phyloP scores from a whole-genome alignment of 2,329 filamentous ascomycete genomes.

The Paecilomyces dactylethromorphus region DNA sequence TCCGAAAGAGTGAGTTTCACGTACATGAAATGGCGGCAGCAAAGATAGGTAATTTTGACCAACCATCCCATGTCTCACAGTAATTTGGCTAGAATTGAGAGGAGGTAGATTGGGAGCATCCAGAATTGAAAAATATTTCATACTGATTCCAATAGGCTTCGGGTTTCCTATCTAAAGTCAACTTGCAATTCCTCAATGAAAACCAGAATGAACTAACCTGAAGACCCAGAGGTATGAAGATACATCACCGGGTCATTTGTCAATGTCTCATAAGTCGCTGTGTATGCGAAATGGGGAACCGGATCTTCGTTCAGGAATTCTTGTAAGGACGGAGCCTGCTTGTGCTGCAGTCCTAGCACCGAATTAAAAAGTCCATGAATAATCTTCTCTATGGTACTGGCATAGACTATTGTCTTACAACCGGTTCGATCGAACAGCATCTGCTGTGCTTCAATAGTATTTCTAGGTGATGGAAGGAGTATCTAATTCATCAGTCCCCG shows the following conservation, averaged over 20 bases:
- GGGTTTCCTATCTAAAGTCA: constrained; percentile 4
- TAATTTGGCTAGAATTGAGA: neutral
- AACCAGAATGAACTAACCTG: constrained; percentile 1
- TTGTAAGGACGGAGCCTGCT: neutral
- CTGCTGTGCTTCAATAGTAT: constrained; percentile 7
- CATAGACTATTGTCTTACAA: constrained; percentile 4
- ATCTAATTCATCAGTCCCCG: neutral
- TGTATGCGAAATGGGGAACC: constrained; percentile 2
- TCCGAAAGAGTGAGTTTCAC: neutral
- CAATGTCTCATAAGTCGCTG: constrained; percentile 4
- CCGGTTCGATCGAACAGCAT: constrained; percentile 5
- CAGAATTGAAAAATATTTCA: constrained; percentile 1
- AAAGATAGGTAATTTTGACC: neutral
- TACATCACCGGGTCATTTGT: constrained; percentile 4
- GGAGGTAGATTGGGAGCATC: constrained; percentile 1
- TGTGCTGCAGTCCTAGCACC: constrained; percentile 1
- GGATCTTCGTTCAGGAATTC: neutral
- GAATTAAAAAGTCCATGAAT: constrained; percentile 3
- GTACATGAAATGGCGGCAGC: neutral
- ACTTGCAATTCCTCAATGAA: neutral
- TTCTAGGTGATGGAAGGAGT: constrained; percentile 6
- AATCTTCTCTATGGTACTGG: constrained; percentile 5
- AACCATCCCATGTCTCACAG: neutral
- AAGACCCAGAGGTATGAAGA: constrained; percentile 8
- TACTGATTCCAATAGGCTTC: constrained; percentile 4